Evolutionary conservation across 352 stramenopile genomes (phyloP), one percentile per base, ranked within the genome.

Genomic region (Aphanomyces cochlioides): DNA sequence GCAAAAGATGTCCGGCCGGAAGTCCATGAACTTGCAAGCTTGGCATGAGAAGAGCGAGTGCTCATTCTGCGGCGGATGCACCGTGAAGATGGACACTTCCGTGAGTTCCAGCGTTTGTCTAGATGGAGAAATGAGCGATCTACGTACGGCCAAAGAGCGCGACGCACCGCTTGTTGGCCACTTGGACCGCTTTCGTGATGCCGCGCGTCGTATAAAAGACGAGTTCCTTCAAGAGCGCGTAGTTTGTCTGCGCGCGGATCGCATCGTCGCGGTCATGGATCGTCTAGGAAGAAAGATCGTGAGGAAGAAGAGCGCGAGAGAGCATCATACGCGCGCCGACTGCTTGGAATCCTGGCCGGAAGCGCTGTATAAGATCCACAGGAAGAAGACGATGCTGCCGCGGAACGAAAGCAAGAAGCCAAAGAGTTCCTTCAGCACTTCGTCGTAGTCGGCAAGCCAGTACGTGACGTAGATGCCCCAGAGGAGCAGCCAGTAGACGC

Each of bases 181-280:
- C 80, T 5, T 75, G 74, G 0, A 90, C 76, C 5, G 86, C 80
- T 37, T 79, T 77, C 0, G 78, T 78, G 71, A 95, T 95, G 4
- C 87, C 87, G 36, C 88, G 73, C 0, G 87, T 95, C 1, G 87
- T 93, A 65, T 86, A 95, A 48, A 81, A 82, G 15, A 95, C 76
- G 8, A 95, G 78, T 47, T 95, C 87, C 34, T 88, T 82, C 2
- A 91, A 72, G 28, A 95, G 73, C 34, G 85, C 85, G 43, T 84
- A 57, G 65, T 95, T 95, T 79, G 92, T 86, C 59, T 95, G 87
- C 45, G 84, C 81, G 1, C 84, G 78, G 41, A 83, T 79, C 17
- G 81, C 81, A 12, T 90, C 81, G 47, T 91, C 82, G 19, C 84
- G 78, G 38, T 82, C 78, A 1, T 82, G 79, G 7, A 78, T 78